These are phyloP conservation scores for Neurospora africana DNA, from an alignment of 495 filamentous ascomycete genomes.

Conservation along the genomic window DNA sequence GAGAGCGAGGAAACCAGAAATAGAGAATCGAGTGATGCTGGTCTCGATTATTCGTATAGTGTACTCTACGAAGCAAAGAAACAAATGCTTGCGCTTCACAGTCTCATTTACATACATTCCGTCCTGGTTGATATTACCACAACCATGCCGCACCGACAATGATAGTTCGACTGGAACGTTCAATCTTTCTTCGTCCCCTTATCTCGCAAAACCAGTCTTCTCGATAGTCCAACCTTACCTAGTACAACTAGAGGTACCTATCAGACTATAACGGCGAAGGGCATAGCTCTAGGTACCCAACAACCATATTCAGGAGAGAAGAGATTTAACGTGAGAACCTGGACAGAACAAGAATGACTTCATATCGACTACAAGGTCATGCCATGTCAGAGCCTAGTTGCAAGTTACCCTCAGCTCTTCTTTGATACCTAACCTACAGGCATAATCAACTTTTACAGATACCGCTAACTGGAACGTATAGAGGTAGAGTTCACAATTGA, in stretches of 20 bases:
- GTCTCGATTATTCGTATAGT: not conserved
- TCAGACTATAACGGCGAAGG: not conserved
- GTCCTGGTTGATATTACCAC: not conserved
- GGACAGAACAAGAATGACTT: not conserved
- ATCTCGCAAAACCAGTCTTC: not conserved
- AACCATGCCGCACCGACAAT: not conserved
- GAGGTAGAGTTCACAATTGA: not conserved
- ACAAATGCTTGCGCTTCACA: not conserved
- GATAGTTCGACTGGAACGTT: not conserved
- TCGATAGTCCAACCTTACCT: not conserved
- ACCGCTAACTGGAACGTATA: not conserved
- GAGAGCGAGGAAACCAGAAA: not conserved
- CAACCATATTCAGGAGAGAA: not conserved
- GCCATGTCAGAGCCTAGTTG: not conserved
- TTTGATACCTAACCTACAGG: not conserved
- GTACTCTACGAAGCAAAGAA: not conserved
- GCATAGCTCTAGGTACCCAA: not conserved
- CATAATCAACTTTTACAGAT: not conserved
- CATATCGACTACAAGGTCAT: not conserved
- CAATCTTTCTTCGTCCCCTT: not conserved
- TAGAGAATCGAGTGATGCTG: not conserved
- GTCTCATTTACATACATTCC: not conserved
- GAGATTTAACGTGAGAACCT: not conserved
- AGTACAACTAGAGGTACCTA: not conserved
- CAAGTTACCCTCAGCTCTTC: not conserved